A percentile compares a stretch with the other conserved stretches of the same genome.
Evolutionary conservation across 805 yeast genomes (phyloP).

Genomic region (Spathaspora arborariae): DNA sequence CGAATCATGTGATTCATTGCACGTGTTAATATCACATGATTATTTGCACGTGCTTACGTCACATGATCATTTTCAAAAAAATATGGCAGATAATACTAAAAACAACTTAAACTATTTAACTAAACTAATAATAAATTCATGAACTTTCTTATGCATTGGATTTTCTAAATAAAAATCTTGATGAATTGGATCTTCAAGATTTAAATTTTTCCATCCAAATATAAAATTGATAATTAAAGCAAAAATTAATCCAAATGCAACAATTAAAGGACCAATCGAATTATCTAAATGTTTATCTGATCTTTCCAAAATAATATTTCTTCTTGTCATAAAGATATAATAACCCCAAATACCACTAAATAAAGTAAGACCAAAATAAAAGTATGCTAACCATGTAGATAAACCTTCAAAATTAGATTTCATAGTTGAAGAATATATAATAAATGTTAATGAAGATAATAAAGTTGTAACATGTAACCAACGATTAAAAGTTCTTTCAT

Average conservation of each 20-base stretch:
- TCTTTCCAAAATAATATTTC: constrained; percentile 71
- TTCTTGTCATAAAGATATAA: constrained; percentile 64
- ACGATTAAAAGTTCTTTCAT: constrained; percentile 93
- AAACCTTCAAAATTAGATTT: constrained; percentile 59
- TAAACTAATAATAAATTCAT: constrained; percentile 29
- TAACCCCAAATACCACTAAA: constrained; percentile 92
- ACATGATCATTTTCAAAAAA: too few relatives aligned
- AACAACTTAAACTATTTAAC: constrained; percentile 13
- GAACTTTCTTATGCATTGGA: constrained; percentile 31
- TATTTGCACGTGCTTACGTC: neutral
- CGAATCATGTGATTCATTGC: neutral
- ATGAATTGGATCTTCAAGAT: constrained; percentile 13
- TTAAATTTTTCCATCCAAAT: constrained; percentile 46
- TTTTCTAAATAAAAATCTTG: constrained; percentile 27
- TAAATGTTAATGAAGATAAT: constrained; percentile 79
- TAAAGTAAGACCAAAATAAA: constrained; percentile 75
- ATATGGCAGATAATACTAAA: too few relatives aligned
- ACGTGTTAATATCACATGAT: neutral
- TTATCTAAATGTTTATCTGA: constrained; percentile 87
- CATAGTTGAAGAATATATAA: constrained; percentile 73
- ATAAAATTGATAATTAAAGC: constrained; percentile 71
- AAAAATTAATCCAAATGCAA: constrained; percentile 63
- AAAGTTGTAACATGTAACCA: constrained; percentile 91
- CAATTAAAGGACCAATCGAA: constrained; percentile 80
- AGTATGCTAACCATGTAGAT: constrained; percentile 70